A percentile compares a stretch with the other conserved stretches of the same genome.
phyloP scores from a whole-genome alignment of 495 filamentous ascomycete genomes.

The Diplogelasinospora grovesii region DNA sequence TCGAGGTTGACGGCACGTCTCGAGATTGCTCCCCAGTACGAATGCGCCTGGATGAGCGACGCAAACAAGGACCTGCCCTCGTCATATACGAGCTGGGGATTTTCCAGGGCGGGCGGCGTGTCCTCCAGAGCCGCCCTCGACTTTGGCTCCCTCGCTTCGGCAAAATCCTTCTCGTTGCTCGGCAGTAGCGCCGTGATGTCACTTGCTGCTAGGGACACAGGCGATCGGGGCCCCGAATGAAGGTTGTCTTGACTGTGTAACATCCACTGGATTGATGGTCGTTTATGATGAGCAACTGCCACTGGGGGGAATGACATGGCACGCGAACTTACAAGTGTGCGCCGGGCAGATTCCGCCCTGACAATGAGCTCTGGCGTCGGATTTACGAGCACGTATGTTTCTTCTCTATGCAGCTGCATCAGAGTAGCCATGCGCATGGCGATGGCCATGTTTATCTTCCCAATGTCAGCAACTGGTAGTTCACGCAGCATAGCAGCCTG shows the following conservation, averaged over 20 bases:
- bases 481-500: not conserved
- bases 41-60: conserved; percentile 42
- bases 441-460: conserved; percentile 44
- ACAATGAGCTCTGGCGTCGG: conserved; percentile 34
- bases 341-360: conserved; percentile 38
- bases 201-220: conserved; percentile 36
- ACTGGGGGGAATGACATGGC: not conserved
- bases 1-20: conserved; percentile 34
- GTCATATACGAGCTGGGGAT: conserved; percentile 35
- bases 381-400: conserved; percentile 36
- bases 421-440: conserved; percentile 46
- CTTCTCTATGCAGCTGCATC: conserved; percentile 45
- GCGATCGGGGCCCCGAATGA: conserved; percentile 40
- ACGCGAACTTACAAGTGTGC: conserved; percentile 36
- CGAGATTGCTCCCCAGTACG: conserved; percentile 43
- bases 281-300: conserved; percentile 1
- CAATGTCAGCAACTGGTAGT: conserved; percentile 16
- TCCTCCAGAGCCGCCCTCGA: conserved; percentile 45
- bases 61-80: conserved; percentile 41
- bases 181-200: conserved; percentile 47
- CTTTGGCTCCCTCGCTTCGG: conserved; percentile 31
- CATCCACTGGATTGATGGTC: conserved; percentile 47
- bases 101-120: conserved; percentile 38
- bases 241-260: conserved; percentile 47
- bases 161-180: conserved; percentile 41